A percentile compares a stretch with the other conserved stretches of the same genome.
phyloP scores from a whole-genome alignment of 108 stramenopile genomes.

The Phaeodactylum tricornutum region DNA sequence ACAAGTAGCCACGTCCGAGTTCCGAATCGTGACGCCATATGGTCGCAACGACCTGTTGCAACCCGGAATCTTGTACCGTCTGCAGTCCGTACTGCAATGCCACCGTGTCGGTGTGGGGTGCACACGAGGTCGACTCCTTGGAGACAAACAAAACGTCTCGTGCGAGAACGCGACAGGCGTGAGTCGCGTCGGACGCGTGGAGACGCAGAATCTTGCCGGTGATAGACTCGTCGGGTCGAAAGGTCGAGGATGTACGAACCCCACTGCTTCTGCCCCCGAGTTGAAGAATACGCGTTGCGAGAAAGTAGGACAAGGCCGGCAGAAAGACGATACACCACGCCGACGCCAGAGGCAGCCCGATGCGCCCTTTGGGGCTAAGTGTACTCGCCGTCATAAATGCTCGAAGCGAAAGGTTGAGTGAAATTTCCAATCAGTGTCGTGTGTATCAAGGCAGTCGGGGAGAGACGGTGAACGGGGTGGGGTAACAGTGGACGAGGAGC shows the following conservation, averaged over 20 bases:
- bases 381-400: too few relatives aligned
- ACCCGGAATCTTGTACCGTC: neutral
- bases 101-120: neutral
- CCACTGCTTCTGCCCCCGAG: neutral
- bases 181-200: neutral
- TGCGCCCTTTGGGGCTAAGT: too few relatives aligned
- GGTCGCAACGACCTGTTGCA: constrained; percentile 9
- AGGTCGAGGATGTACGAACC: neutral
- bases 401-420: too few relatives aligned
- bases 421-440: too few relatives aligned
- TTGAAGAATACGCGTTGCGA: constrained; percentile 7
- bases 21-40: constrained; percentile 64
- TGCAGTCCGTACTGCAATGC: constrained; percentile 6
- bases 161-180: too few relatives aligned
- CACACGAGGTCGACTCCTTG: too few relatives aligned
- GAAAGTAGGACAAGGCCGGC: constrained; percentile 26
- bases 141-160: too few relatives aligned
- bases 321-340: constrained; percentile 29
- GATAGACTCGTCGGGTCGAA: neutral
- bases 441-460: too few relatives aligned
- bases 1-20: constrained; percentile 55
- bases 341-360: constrained; percentile 12
- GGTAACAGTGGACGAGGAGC: too few relatives aligned
- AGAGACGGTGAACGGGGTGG: too few relatives aligned
- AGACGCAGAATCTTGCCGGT: neutral